Conservation (phyloP, 495 filamentous ascomycete species). For the Cetradonia linearis region DNA sequence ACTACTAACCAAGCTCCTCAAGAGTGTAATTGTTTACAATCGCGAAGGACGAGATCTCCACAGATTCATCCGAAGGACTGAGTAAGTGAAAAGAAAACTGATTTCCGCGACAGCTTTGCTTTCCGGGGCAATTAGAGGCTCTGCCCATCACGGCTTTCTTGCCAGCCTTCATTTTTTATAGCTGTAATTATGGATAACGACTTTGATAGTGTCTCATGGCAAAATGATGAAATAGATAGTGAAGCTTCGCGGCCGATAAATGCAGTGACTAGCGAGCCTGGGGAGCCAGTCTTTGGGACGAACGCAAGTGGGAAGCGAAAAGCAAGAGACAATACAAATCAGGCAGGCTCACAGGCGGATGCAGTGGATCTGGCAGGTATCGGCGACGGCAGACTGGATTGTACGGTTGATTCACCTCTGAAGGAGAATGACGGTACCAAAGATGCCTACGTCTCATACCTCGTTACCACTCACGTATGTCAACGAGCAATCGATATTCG, state of each 20-base stretch:
- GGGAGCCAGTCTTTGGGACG: slow-evolving; percentile 30
- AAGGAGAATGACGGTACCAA: slow-evolving; percentile 98
- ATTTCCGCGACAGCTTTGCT: not conserved
- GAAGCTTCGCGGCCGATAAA: slow-evolving; percentile 42
- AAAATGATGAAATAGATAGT: slow-evolving; percentile 38
- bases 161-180: not conserved
- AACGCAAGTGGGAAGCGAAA: slow-evolving; percentile 45
- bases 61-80: no score
- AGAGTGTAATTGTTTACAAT: not conserved
- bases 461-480: slow-evolving; percentile 80
- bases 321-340: slow-evolving; percentile 39
- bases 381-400: slow-evolving; percentile 75
- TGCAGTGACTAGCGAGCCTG: slow-evolving; percentile 33
- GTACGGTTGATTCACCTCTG: slow-evolving; percentile 65
- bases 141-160: not conserved
- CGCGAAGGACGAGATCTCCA: not conserved
- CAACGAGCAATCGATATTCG: not conserved
- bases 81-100: not conserved
- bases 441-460: slow-evolving; percentile 90
- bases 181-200: slow-evolving; percentile 36
- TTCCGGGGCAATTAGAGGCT: not conserved
- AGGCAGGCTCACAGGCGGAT: slow-evolving; percentile 47
- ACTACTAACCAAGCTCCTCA: not conserved
- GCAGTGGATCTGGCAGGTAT: slow-evolving; percentile 55
- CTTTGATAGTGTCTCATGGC: slow-evolving; percentile 51